Conservation (phyloP, 2,329 filamentous ascomycete species). For the Fusarium scirpi region DNA sequence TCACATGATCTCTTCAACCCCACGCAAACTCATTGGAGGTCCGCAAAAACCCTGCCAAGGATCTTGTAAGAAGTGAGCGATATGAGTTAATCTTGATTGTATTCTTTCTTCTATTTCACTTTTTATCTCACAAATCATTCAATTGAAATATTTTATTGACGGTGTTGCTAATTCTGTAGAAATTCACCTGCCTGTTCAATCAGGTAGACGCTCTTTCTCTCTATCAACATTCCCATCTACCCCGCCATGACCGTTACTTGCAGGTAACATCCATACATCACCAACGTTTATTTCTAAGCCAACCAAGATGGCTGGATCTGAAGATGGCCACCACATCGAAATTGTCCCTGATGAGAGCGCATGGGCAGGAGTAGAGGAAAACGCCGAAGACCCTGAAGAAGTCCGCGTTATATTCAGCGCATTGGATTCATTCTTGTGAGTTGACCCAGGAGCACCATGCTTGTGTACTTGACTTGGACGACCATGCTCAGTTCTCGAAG, state of each 20-base stretch:
- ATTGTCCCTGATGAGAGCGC: conserved; percentile 52
- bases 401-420: conserved; percentile 81
- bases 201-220: not conserved
- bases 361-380: conserved; percentile 74
- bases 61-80: conserved; percentile 16
- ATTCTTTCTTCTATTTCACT: not conserved
- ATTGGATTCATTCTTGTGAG: conserved; percentile 80
- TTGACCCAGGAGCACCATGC: conserved; percentile 14
- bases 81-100: conserved; percentile 12
- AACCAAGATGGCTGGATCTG: conserved; percentile 32
- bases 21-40: conserved; percentile 23
- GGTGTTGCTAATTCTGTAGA: not conserved
- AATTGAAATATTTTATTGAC: not conserved
- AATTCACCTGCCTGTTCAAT: not conserved
- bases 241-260: conserved; percentile 31
- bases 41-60: conserved; percentile 27
- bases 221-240: conserved; percentile 7
- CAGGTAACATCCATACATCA: conserved; percentile 10
- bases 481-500: not conserved
- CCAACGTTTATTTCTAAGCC: conserved; percentile 17
- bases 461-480: not conserved
- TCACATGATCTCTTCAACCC: conserved; percentile 40
- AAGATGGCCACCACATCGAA: conserved; percentile 37
- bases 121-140: not conserved
- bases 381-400: conserved; percentile 82